Conservation (phyloP, 1,284 basidiomycete species). For the Naganishia cerealis region DNA sequence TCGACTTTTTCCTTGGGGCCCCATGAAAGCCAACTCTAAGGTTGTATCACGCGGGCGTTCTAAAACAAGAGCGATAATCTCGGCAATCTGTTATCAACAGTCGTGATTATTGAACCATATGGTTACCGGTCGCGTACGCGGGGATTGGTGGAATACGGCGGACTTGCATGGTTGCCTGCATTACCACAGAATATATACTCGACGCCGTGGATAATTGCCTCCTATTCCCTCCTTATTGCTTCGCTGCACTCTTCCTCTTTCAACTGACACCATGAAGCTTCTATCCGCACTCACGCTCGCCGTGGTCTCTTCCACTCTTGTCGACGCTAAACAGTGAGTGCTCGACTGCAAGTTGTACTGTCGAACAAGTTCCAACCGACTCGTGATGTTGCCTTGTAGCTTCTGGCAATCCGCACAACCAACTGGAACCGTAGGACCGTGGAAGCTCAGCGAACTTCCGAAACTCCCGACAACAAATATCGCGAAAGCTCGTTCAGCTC, state of each 20-base stretch:
- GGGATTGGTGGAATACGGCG: too few species aligned
- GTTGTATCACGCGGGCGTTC: too few species aligned
- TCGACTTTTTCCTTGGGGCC: too few species aligned
- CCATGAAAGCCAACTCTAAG: too few species aligned
- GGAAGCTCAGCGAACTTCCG: conserved; percentile 17
- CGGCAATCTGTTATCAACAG: too few species aligned
- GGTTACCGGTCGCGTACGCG: too few species aligned
- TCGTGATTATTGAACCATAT: too few species aligned
- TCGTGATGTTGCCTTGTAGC: neutral
- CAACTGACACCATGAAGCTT: conserved; percentile 17
- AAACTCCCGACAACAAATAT: neutral
- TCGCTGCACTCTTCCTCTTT: neutral
- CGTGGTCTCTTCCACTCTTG: conserved; percentile 9
- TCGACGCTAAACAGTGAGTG: conserved; percentile 25
- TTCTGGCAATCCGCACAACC: conserved; percentile 27
- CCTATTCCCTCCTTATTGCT: neutral
- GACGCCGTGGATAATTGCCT: neutral
- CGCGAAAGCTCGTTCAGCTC: neutral
- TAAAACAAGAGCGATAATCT: too few species aligned
- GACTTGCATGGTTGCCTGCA: neutral
- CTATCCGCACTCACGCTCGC: conserved; percentile 10
- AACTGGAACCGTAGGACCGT: conserved; percentile 6
- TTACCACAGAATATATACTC: neutral
- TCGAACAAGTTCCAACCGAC: neutral
- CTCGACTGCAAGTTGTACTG: neutral